These are phyloP conservation scores for Candida taoyuanica DNA, from an alignment of 805 yeast genomes.

Conservation along the genomic window DNA sequence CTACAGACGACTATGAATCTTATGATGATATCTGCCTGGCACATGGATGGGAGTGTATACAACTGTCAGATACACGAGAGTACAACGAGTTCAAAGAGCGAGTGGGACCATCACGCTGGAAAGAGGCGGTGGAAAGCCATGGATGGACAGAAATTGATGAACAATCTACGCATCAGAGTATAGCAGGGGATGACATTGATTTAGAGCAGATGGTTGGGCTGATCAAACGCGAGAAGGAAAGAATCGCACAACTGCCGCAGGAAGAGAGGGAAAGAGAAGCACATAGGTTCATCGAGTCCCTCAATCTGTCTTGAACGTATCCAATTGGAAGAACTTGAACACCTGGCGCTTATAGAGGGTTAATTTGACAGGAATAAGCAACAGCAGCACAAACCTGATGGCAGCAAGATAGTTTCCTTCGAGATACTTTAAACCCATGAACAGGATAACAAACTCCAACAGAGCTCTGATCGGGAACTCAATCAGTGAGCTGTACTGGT, in stretches of 20 bases:
- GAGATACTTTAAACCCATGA: constrained; percentile 15
- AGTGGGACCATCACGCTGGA: constrained; percentile 38
- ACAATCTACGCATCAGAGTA: background rate
- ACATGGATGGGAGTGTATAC: constrained; percentile 38
- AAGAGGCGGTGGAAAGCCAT: constrained; percentile 44
- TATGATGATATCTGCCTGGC: constrained; percentile 35
- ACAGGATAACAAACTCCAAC: constrained; percentile 19
- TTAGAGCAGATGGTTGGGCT: constrained; percentile 9
- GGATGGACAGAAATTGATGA: constrained; percentile 35
- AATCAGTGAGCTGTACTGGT: constrained; percentile 5
- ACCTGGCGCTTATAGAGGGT: constrained; percentile 15
- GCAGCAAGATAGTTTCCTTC: constrained; percentile 1
- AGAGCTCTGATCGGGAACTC: constrained; percentile 14
- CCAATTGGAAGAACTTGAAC: constrained; percentile 11
- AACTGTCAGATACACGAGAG: constrained; percentile 30
- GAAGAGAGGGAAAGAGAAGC: constrained; percentile 14
- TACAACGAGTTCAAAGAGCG: constrained; percentile 40
- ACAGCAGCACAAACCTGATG: constrained; percentile 10
- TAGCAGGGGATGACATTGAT: constrained; percentile 9
- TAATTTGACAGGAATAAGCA: constrained; percentile 19
- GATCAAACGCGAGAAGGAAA: constrained; percentile 8
- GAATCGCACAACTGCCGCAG: constrained; percentile 6
- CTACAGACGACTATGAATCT: constrained; percentile 21
- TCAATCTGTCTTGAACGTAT: constrained; percentile 10
- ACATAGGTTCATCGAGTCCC: constrained; percentile 10